Base-by-base conservation (phyloP, 768 basidiomycete species). In the Antrodiella citrinella region DNA sequence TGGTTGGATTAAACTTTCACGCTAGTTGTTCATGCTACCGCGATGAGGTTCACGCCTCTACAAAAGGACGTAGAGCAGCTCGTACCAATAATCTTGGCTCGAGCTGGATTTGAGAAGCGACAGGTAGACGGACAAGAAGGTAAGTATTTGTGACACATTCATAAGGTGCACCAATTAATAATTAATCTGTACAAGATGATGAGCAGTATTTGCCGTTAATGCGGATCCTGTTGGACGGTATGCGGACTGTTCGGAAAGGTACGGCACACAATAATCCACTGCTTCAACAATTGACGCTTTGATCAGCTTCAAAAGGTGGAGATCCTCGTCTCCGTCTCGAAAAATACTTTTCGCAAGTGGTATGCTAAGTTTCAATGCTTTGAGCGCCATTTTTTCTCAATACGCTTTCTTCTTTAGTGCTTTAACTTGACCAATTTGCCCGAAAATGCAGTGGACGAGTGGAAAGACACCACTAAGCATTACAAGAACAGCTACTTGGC, bases 291-390 rank as follows among this genome's bases (percentile, higher is more conserved):
- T n/a, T n/a, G n/a, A n/a, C n/a, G n/a, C n/a, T n/a, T n/a, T n/a
- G n/a, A n/a, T n/a, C n/a, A 88, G 85, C 76, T 24, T 78, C 79
- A 0, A 74, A 77, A 52, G 62, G 69, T 2, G 91, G 91, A 2
- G 95, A 97, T 65, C 71, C 83, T 2, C 78, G 81, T 41, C 69
- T 90, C 45, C 78, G 86, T 44, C 67, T 97, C 24, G 94, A 99
- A 63, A 92, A 86, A 57, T 91, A 83, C 62, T 71, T 94, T 15
- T 75, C 84, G 38, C 76, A 78, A 43, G 69, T 89, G 45, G 94
- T 95, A 60, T 54, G 87, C 74, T 22, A n/a, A n/a, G n/a, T n/a
- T n/a, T n/a, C n/a, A n/a, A n/a, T n/a, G n/a, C n/a, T n/a, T n/a
- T n/a, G n/a, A n/a, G n/a, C n/a, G n/a, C n/a, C n/a, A n/a, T n/a